Conservation (phyloP, 2,329 filamentous ascomycete genomes). For the Paraconiothyrium sp. region DNA sequence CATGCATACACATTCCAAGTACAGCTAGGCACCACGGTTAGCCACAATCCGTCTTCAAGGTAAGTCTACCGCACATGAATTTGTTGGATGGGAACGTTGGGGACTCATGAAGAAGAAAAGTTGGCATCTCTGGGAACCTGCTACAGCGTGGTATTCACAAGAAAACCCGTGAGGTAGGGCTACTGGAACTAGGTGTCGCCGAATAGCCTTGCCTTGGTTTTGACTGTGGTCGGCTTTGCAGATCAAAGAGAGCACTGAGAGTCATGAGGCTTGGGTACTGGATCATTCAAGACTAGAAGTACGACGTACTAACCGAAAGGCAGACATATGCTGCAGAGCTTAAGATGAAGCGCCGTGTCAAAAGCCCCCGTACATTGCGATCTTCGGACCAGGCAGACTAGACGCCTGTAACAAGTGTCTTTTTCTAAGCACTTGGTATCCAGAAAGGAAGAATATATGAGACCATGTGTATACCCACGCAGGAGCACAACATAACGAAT, state of each 20-base stretch:
- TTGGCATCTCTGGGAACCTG: constrained; percentile 19
- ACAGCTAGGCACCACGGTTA: background rate
- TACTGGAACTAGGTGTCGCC: constrained; percentile 21
- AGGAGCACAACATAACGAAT: background rate
- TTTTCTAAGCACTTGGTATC: background rate
- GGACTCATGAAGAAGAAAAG: constrained; percentile 29
- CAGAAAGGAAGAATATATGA: background rate
- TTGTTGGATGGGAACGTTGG: background rate
- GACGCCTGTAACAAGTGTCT: background rate
- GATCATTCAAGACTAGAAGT: background rate
- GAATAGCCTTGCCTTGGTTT: constrained; percentile 20
- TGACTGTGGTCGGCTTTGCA: constrained; percentile 23
- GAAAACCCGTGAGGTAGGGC: constrained; percentile 20
- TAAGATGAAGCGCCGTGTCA: background rate
- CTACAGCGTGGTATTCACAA: constrained; percentile 16
- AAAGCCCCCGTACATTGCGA: background rate
- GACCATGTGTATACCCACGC: background rate
- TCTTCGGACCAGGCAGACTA: background rate
- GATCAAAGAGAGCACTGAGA: constrained; percentile 36
- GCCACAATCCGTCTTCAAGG: background rate
- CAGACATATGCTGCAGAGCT: background rate
- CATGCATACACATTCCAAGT: background rate
- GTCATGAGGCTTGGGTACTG: background rate
- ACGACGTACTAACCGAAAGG: background rate
- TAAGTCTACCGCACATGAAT: background rate